These are phyloP conservation scores for Alternaria ethzedia DNA, from an alignment of 2,329 filamentous ascomycete genomes.

Conservation along the genomic window DNA sequence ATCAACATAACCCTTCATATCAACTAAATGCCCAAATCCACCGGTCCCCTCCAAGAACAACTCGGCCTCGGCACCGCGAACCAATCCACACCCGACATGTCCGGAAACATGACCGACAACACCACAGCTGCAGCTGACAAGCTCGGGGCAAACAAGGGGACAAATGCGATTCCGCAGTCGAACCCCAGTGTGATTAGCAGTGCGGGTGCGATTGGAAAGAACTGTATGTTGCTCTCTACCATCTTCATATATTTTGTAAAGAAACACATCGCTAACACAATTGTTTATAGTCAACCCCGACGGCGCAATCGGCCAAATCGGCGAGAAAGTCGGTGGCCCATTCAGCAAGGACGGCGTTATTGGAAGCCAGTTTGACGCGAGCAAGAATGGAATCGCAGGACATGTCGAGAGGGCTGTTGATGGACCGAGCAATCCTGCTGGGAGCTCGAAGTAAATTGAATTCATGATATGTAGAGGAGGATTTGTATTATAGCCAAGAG, in stretches of 20 bases:
- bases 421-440: constrained; percentile 49
- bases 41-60: constrained; percentile 28
- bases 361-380: constrained; percentile 62
- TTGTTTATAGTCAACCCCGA: constrained; percentile 57
- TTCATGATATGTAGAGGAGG: neutral
- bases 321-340: constrained; percentile 56
- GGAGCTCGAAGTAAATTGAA: constrained; percentile 28
- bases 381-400: constrained; percentile 60
- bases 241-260: no score
- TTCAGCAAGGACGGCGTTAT: constrained; percentile 58
- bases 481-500: constrained; percentile 13
- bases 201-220: constrained; percentile 60
- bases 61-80: constrained; percentile 19
- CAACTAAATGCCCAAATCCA: constrained; percentile 30
- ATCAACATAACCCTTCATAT: neutral
- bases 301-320: constrained; percentile 59
- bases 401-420: constrained; percentile 58
- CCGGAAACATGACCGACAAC: constrained; percentile 24
- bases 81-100: constrained; percentile 12
- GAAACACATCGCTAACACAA: no score
- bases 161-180: constrained; percentile 39
- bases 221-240: no score
- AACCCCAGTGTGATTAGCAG: constrained; percentile 55
- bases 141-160: constrained; percentile 36
- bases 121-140: constrained; percentile 34